Base-by-base conservation (phyloP, 2,329 filamentous ascomycete species). In the Sporothrix sp. region DNA sequence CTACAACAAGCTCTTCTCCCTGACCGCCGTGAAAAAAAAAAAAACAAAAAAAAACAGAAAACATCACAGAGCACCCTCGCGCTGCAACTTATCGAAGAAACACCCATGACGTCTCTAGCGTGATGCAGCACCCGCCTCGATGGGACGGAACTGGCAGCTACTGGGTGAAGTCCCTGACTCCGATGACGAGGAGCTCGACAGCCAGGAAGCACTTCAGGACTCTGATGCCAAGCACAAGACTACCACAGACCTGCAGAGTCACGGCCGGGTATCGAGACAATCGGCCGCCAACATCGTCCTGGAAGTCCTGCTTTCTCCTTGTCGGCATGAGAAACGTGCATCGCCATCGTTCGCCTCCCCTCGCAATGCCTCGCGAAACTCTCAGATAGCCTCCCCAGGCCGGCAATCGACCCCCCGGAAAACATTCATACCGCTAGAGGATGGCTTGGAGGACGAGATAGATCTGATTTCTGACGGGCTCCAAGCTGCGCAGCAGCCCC, bases 101-200 rank as follows among this genome's bases (percentile, higher is more conserved):
- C 14, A 25, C 32, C 14, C 6, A 51, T 53, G 50, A 18, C 35
- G 11, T 42, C 21, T 11, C 13, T 7, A 14, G 27, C 37, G 56
- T 49, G 54, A 68, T 68, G 66, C 58, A 57, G 52, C 63, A 51
- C 48, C 52, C 52, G 59, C 39, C 53, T 54, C 57, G 59, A 70
- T 70, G 68, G 65, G 62, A 56, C 47, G 43, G 36, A 66, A 64
- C 59, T 70, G 68, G 68, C 68, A 68, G 65, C 65, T 67, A 61
- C 59, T 66, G 64, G 68, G 68, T 59, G 67, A 67, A 60, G 68
- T 70, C 59, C 68, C 67, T 42, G 67, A 70, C 58, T 70, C 68
- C 59, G 68, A 70, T 59, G 67, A 70, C 58, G 68, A 70, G 62
- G 64, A 61, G 4, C 61, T 66, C 58, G 65, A 68, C 54, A 66